Evolutionary conservation across 148 eudicot species (phyloP).

Genomic region (Simmondsia chinensis): DNA sequence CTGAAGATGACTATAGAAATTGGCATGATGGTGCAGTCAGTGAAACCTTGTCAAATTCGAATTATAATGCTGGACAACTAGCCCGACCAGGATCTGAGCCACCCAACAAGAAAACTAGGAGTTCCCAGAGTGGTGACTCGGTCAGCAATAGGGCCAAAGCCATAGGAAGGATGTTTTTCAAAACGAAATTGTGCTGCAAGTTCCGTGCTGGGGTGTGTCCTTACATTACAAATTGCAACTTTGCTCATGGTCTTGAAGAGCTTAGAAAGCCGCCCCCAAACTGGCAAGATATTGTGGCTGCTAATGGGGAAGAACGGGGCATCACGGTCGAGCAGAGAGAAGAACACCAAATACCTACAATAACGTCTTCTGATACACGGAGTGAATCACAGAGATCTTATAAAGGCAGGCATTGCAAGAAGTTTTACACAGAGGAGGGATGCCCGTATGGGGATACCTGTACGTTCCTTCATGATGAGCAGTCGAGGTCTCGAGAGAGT

Average conservation of each 20-base stretch:
- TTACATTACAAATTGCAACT: slow-evolving; percentile 81
- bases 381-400: slow-evolving; percentile 71
- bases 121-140: slow-evolving; percentile 22
- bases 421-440: slow-evolving; percentile 82
- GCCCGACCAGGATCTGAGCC: slow-evolving; percentile 45
- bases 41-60: slow-evolving; percentile 10
- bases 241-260: slow-evolving; percentile 88
- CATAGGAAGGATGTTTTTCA: slow-evolving; percentile 93
- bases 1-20: slow-evolving; percentile 34
- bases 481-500: slow-evolving; percentile 76
- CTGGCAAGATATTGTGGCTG: slow-evolving; percentile 95
- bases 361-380: slow-evolving; percentile 32
- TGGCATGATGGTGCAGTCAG: slow-evolving; percentile 14
- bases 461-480: slow-evolving; percentile 90
- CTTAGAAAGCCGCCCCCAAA: slow-evolving; percentile 90
- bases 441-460: slow-evolving; percentile 94
- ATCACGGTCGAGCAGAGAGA: slow-evolving; percentile 44
- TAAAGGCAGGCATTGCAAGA: slow-evolving; percentile 90
- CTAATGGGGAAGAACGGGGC: slow-evolving; percentile 30
- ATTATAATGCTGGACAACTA: not conserved
- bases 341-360: slow-evolving; percentile 74
- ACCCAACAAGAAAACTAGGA: slow-evolving; percentile 54
- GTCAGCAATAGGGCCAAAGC: slow-evolving; percentile 46
- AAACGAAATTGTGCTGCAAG: slow-evolving; percentile 85
- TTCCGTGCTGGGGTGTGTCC: slow-evolving; percentile 93